Conservation (phyloP, 208 protist genomes). For the Crithidia acanthocephali region DNA sequence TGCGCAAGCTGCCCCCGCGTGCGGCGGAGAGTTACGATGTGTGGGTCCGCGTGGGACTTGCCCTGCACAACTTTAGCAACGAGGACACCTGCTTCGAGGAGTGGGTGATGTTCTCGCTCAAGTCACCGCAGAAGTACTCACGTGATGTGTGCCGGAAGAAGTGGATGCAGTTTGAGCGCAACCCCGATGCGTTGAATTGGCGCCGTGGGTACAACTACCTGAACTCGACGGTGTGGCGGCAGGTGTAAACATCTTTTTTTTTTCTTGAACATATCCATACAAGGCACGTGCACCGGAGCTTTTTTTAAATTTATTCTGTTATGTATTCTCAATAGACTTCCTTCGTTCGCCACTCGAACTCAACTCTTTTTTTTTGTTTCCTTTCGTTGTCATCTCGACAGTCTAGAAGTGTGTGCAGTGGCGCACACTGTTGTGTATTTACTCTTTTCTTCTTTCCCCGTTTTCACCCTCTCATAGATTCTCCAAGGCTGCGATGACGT, state of each 20-base stretch:
- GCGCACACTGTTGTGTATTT: background rate
- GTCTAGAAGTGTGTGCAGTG: background rate
- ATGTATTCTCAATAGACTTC: background rate
- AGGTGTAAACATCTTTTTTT: conserved; percentile 43
- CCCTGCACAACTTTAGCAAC: conserved; percentile 89
- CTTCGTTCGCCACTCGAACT: too few species aligned
- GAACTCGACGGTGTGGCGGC: conserved; percentile 73
- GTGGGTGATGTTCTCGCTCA: conserved; percentile 84
- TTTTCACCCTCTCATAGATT: background rate
- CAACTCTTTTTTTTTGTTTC: background rate
- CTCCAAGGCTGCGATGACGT: too few species aligned
- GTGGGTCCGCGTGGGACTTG: conserved; percentile 85
- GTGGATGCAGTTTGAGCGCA: conserved; percentile 87
- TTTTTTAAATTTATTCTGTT: too few species aligned
- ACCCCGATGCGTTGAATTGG: conserved; percentile 87
- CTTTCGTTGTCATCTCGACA: background rate
- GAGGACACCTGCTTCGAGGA: conserved; percentile 88
- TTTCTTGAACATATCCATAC: too few species aligned
- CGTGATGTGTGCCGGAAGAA: conserved; percentile 76
- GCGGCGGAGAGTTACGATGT: conserved; percentile 76
- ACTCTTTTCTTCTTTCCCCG: background rate
- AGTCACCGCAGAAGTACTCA: conserved; percentile 82
- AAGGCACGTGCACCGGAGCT: too few species aligned
- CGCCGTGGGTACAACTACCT: conserved; percentile 87
- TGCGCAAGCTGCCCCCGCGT: conserved; percentile 56